A percentile compares a stretch with the other conserved stretches of the same genome.
Evolutionary conservation across 257 asterid genomes (phyloP).

Genomic region (Paraleonurus japonicus): DNA sequence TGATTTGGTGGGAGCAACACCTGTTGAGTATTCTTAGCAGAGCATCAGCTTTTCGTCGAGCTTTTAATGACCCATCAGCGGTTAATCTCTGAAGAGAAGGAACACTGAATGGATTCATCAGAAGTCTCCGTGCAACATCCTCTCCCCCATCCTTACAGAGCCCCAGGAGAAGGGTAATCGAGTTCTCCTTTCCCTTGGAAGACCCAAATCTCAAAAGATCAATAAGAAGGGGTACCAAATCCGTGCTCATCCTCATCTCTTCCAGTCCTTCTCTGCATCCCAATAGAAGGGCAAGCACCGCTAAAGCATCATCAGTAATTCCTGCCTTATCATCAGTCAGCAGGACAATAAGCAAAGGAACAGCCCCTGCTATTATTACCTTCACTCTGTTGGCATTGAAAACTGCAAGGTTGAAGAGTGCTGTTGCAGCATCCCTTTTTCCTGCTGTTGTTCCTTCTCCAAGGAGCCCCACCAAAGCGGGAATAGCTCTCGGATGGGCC

Average conservation of each 20-base stretch:
- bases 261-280: slow-evolving; percentile 66
- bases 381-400: slow-evolving; percentile 49
- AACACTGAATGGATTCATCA: slow-evolving; percentile 75
- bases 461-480: slow-evolving; percentile 63
- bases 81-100: slow-evolving; percentile 67
- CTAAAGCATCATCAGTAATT: slow-evolving; percentile 74
- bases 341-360: slow-evolving; percentile 63
- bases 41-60: slow-evolving; percentile 80
- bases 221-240: slow-evolving; percentile 63
- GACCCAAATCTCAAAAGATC: slow-evolving; percentile 87
- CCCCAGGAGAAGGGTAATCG: slow-evolving; percentile 71
- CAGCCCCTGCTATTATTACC: slow-evolving; percentile 58
- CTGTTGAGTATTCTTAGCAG: slow-evolving; percentile 79
- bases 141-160: slow-evolving; percentile 79
- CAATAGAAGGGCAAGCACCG: slow-evolving; percentile 63
- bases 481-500: slow-evolving; percentile 58
- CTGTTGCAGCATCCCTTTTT: slow-evolving; percentile 79
- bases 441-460: slow-evolving; percentile 72
- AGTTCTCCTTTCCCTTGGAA: slow-evolving; percentile 72
- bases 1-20: slow-evolving; percentile 62
- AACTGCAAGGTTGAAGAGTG: slow-evolving; percentile 74
- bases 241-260: slow-evolving; percentile 58
- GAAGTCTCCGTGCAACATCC: slow-evolving; percentile 61
- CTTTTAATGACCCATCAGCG: slow-evolving; percentile 60
- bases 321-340: slow-evolving; percentile 84